Evolutionary conservation across 116 monocot genomes (phyloP), one percentile per base, ranked within the genome.

Genomic region (Dioscorea cayenensis): DNA sequence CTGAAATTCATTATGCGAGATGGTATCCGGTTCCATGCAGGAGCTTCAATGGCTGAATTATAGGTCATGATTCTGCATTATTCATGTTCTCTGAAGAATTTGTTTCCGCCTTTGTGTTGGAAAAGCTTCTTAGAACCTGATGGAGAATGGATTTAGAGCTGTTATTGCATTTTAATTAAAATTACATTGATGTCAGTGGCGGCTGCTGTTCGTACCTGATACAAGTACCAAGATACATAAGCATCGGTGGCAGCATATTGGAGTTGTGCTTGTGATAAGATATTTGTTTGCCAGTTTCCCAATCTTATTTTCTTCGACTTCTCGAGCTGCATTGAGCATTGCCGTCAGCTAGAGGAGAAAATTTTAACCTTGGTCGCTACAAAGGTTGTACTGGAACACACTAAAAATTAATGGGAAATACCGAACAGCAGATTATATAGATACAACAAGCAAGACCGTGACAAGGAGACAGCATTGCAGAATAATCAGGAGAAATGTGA

Each of bases 161-260:
- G 19, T 55, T 5, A 55, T 55, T 12, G 19, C 55, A 55, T 16
- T 55, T 5, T n/a, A 18, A 1, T 55, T 55, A 2, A 55, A 19
- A 55, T 55, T 18, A 55, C 17, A 55, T 55, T 55, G 55, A 11
- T 51, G n/a, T n/a, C n/a, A n/a, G n/a, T n/a, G 16, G 36, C 6
- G 1, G 20, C 64, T 69, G 16, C 4, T 36, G 4, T 66, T 10
- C 19, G 71, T 78, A 89, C 89, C 89, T 85, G 74, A 72, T 89
- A 76, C 64, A 89, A 36, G 64, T 74, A 73, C 89, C 89, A 89
- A 77, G 85, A 89, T 55, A 67, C 85, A 78, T 73, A 89, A 3
- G 89, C 85, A 80, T 89, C 89, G 66, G 89, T 89, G 16, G 89
- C 89, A 66, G 89, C 89, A 78, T 89, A 89, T 36, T 73, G 74